Evolutionary conservation across 306 rosid genomes (phyloP).

Genomic region (Ormosia semicastrata): DNA sequence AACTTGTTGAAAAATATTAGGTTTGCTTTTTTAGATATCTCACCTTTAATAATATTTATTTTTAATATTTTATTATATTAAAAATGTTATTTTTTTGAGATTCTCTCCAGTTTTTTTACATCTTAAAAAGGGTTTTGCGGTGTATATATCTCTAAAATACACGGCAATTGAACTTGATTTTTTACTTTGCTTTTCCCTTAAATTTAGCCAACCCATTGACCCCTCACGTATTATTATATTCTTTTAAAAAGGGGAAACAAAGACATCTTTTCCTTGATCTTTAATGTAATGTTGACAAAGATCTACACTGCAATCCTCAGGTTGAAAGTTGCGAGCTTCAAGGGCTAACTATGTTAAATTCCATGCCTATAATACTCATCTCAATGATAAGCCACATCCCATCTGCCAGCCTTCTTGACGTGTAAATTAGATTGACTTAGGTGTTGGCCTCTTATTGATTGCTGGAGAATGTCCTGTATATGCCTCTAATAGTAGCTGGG

Average conservation of each 20-base stretch:
- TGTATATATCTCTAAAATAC: no score
- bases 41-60: no score
- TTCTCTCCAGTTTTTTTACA: no score
- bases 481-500: constrained; percentile 52
- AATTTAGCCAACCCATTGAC: no score
- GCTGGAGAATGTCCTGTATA: constrained; percentile 40
- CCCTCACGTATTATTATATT: no score
- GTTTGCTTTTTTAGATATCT: no score
- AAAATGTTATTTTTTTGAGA: no score
- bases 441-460: constrained; percentile 9
- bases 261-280: not conserved
- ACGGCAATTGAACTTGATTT: no score
- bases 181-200: no score
- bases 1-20: no score
- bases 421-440: constrained; percentile 2
- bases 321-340: constrained; percentile 2
- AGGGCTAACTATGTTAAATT: not conserved
- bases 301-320: not conserved
- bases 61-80: no score
- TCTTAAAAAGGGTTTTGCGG: no score
- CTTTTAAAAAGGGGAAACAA: not conserved
- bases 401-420: constrained; percentile 20
- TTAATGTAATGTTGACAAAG: not conserved
- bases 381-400: not conserved
- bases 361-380: not conserved